Evolutionary conservation across 345 rosid genomes (phyloP), one percentile per base, ranked within the genome.

Genomic region (Rhodomyrtus tomentosa): DNA sequence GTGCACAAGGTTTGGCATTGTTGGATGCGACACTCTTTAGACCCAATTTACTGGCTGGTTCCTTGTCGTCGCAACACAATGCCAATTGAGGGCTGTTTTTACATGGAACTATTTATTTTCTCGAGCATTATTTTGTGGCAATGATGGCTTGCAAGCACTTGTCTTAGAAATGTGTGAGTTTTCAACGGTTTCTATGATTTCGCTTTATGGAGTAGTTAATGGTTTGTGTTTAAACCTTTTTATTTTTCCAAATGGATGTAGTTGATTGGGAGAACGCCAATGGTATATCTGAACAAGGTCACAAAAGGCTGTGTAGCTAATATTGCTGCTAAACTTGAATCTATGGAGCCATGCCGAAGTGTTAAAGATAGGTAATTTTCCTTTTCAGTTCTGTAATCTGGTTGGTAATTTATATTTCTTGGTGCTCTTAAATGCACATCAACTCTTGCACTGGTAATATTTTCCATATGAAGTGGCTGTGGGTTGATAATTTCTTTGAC

Each of bases 301-400:
- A 91, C 95, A 0, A 87, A 91, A 27, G 95, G 94, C 84, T 94
- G 99, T 59, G 90, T 92, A 6, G 98, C 97, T 18, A 92, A 95
- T 80, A 83, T 96, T 88, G 98, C 98, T 55, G 98, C 98, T 29
- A 96, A 96, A 87, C 98, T 96, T n/a, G 98, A 96, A 87, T 96
- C 98, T 81, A 93, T 96, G 99, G 96, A 96, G 87, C 98, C 98
- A 40, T 96, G 98, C 88, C 90, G 94, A 83, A 96, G 98, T 74
- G 98, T 94, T 86, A 96, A 96, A 83, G 98, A 95, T 86, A 93
- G 99, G 99, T 95, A 85, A 48, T 81, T 82, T 88, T 42, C 56
- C 49, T 52, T 82, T 76, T 51, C 24, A 40, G 36, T 38, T 74
- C 79, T 0, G 14, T 52, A 22, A 13, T 50, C 13, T 0, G 76